Percentiles rank a stretch among this genome's conserved stretches.
These are phyloP conservation scores for Trametes cubensis DNA, from an alignment of 768 basidiomycete genomes.

Conservation along the genomic window DNA sequence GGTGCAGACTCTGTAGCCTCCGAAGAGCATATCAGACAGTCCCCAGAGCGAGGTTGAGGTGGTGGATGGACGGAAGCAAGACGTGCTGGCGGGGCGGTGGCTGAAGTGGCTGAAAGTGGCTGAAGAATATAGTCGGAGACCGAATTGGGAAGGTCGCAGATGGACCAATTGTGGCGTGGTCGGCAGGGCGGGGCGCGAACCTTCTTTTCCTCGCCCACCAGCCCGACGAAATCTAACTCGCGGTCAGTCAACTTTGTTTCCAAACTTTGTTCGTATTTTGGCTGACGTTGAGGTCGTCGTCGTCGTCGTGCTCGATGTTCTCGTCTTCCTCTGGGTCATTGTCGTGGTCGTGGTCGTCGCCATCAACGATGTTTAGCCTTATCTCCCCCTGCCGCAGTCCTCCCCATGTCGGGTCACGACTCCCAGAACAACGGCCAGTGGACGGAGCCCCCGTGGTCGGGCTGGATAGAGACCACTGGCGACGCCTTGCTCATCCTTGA, in stretches of 20 bases:
- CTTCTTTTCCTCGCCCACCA: constrained; percentile 31
- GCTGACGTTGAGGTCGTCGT: constrained; percentile 40
- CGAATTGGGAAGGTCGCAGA: constrained; percentile 18
- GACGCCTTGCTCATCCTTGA: constrained; percentile 97
- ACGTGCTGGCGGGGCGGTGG: neutral
- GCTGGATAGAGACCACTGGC: constrained; percentile 93
- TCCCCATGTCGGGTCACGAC: constrained; percentile 30
- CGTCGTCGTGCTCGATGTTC: constrained; percentile 29
- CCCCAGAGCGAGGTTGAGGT: neutral
- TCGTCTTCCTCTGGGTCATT: neutral
- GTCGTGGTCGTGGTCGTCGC: constrained; percentile 16
- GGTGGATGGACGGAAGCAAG: neutral
- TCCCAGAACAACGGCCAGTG: constrained; percentile 43
- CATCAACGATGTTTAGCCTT: constrained; percentile 26
- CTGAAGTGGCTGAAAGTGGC: constrained; percentile 9
- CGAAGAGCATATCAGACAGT: no score
- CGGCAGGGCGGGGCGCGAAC: constrained; percentile 32
- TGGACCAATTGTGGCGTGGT: constrained; percentile 27
- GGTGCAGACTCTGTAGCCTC: neutral
- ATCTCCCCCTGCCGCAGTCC: constrained; percentile 19
- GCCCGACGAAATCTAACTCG: constrained; percentile 56
- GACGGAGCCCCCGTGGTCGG: constrained; percentile 90
- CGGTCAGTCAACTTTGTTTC: constrained; percentile 76
- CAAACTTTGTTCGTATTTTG: constrained; percentile 60
- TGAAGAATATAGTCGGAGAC: constrained; percentile 18